A percentile compares a stretch with the other conserved stretches of the same genome.
These are phyloP conservation scores for Thermochaetoides thermophila DNA, from an alignment of 495 filamentous ascomycete genomes.

Conservation along the genomic window DNA sequence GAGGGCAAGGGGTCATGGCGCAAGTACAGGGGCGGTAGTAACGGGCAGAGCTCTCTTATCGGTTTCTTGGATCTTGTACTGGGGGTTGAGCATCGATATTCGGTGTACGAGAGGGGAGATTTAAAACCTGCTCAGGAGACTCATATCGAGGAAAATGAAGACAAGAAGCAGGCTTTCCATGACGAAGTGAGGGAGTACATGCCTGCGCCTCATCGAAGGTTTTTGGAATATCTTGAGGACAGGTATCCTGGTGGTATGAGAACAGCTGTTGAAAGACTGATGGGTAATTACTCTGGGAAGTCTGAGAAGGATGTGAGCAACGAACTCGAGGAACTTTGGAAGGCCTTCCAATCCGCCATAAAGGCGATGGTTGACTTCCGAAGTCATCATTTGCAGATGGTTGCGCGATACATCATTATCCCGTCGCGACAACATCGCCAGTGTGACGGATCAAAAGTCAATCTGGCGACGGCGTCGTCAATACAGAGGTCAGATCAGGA, in stretches of 20 bases:
- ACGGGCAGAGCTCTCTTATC: slow-evolving; percentile 87
- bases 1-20: slow-evolving; percentile 48
- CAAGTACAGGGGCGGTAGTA: slow-evolving; percentile 80
- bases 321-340: slow-evolving; percentile 41
- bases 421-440: slow-evolving; percentile 26
- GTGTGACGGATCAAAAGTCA: slow-evolving; percentile 23
- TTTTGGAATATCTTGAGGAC: slow-evolving; percentile 57
- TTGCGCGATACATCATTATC: slow-evolving; percentile 84
- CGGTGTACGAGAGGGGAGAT: slow-evolving; percentile 60
- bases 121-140: slow-evolving; percentile 24
- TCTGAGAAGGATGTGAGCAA: slow-evolving; percentile 28
- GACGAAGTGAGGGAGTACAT: slow-evolving; percentile 86
- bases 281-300: slow-evolving; percentile 38
- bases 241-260: slow-evolving; percentile 23
- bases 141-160: slow-evolving; percentile 41
- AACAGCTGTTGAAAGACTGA: slow-evolving; percentile 4
- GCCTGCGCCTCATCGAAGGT: slow-evolving; percentile 70
- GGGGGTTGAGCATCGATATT: slow-evolving; percentile 71
- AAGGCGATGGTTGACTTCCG: slow-evolving; percentile 68
- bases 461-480: slow-evolving; percentile 46
- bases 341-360: slow-evolving; percentile 68
- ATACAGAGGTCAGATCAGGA: slow-evolving; percentile 9
- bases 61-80: slow-evolving; percentile 93
- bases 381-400: slow-evolving; percentile 83
- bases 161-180: slow-evolving; percentile 77